Evolutionary conservation across 1,284 basidiomycete genomes (phyloP).

Genomic region (Tilletia walkeri): DNA sequence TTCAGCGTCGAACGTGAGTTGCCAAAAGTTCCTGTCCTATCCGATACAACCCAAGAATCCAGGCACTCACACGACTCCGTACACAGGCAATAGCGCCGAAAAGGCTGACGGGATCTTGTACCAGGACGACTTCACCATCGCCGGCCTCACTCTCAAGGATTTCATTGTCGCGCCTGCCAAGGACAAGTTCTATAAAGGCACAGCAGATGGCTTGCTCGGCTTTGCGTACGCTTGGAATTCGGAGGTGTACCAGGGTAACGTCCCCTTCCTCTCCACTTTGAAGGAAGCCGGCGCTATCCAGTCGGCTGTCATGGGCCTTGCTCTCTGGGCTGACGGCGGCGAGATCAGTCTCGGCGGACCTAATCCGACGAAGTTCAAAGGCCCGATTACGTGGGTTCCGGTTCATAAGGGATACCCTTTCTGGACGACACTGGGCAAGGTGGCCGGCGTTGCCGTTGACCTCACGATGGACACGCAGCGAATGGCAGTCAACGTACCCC

Average conservation of each 20-base stretch:
- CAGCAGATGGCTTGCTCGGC: background rate
- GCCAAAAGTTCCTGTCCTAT: too few relatives aligned
- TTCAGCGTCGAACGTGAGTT: slow-evolving; percentile 2
- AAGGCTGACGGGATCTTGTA: background rate
- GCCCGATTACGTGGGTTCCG: background rate
- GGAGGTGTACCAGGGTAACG: background rate
- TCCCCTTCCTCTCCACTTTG: background rate
- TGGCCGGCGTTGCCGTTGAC: background rate
- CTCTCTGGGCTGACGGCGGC: background rate
- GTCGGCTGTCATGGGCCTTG: background rate
- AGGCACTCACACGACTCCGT: too few relatives aligned
- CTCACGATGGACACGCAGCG: slow-evolving; percentile 6
- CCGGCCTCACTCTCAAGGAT: background rate
- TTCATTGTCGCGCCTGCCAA: background rate
- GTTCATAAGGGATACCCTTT: background rate
- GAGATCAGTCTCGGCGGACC: background rate
- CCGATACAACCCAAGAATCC: too few relatives aligned
- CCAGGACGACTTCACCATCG: background rate
- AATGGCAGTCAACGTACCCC: background rate
- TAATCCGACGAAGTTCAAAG: background rate
- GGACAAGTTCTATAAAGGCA: background rate
- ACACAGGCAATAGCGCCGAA: background rate
- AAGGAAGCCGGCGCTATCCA: background rate
- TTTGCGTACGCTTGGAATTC: background rate
- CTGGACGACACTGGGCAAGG: background rate